Base-by-base conservation (phyloP, 805 yeast genomes). In the Yamadazyma nakazawae region DNA sequence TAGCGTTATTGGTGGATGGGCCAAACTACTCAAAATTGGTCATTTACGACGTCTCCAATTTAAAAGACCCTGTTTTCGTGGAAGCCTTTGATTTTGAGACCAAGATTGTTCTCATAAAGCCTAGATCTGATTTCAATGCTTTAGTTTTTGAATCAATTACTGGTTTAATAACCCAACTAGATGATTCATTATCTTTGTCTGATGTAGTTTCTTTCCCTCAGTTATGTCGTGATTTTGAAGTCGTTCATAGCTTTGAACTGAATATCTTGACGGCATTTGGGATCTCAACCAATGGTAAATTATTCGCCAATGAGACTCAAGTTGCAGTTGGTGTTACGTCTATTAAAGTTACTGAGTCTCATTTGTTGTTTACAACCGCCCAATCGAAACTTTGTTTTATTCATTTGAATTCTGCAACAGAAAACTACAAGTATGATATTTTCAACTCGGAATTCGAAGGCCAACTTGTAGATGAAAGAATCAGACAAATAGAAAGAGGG, bases 401-500 rank as follows among this genome's bases (percentile, higher is more conserved):
- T 37, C 97, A 90, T 64, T 69, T 91, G 57, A 70, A 68, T 25
- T 59, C 75, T 2, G 57, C 65, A 2, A 46, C 52, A 26, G 61
- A 56, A n/a, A 51, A 51, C n/a, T 64, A 66, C 31, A 74, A 75
- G 14, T 63, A 59, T 31, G 60, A 58, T 16, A 55, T 58, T 37
- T 76, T 76, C 37, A 54, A 56, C 11, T 59, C 56, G 37, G 58
- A 57, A 21, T 56, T 59, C 3, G 57, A 56, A 19, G 55, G 53
- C 7, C 48, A 56, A 6, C 48, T 57, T 2, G 57, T 63, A 28
- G 97, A 89, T 63, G 99, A 92, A 68, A 80, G 97, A 66, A 76
- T 85, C 13, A 80, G 99, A 57, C 80, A 84, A 48, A 84, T 94
- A 45, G 99, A 94, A 66, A 77, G 97, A 54, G 98, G 99, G 1